phyloP scores from a whole-genome alignment of 2,329 filamentous ascomycete species.

The Plectosphaerella plurivora region DNA sequence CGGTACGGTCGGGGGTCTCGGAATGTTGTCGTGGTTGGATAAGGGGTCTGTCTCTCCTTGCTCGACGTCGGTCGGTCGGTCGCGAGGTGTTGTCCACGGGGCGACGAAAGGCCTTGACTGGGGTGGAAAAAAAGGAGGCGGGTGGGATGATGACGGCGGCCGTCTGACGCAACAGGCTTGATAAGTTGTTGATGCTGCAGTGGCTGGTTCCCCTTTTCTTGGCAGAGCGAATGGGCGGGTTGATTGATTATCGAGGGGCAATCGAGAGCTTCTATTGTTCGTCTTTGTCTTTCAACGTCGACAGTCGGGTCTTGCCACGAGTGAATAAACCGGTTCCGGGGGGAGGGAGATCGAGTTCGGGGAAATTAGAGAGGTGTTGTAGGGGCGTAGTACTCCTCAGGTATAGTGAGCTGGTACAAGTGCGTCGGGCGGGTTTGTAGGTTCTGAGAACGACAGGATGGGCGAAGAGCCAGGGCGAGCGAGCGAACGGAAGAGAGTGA shows the following conservation, averaged over 20 bases:
- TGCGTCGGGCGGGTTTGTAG: not conserved
- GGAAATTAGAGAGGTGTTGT: not conserved
- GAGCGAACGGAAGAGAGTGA: conserved; percentile 5
- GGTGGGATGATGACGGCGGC: not conserved
- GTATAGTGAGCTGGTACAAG: no score
- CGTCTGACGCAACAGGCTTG: not conserved
- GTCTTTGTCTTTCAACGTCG: no score
- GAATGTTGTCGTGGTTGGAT: not conserved
- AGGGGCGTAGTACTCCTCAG: no score
- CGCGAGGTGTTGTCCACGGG: not conserved
- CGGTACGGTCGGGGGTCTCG: not conserved
- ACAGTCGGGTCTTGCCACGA: no score
- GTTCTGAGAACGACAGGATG: not conserved
- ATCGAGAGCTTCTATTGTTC: no score
- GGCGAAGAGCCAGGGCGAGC: not conserved
- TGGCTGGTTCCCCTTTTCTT: not conserved
- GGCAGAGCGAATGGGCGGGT: not conserved
- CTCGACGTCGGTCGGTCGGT: no score
- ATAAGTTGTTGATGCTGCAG: no score
- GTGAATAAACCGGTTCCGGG: no score
- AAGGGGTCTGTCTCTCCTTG: not conserved
- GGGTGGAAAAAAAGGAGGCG: not conserved
- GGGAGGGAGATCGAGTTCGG: not conserved
- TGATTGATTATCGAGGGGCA: no score
- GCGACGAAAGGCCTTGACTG: not conserved